A percentile compares a stretch with the other conserved stretches of the same genome.
Conservation (phyloP, 306 rosid species). For the Prunus padus region DNA sequence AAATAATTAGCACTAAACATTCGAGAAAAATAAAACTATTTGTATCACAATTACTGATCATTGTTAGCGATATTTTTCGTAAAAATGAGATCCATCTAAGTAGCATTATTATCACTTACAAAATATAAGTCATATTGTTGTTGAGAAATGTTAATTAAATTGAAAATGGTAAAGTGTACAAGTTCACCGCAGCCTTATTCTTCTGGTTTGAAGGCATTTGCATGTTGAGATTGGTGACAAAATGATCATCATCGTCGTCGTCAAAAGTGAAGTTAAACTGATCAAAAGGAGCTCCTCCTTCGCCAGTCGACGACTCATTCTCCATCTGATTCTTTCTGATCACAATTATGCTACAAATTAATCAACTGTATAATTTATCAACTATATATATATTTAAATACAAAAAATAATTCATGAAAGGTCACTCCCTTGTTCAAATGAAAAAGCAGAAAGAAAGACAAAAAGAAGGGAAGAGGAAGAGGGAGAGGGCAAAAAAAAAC, state of each 20-base stretch:
- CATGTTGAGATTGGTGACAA: background rate
- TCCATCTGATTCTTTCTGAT: constrained; percentile 8
- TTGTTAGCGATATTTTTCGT: too few relatives aligned
- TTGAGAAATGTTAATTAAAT: background rate
- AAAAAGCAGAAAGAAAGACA: too few relatives aligned
- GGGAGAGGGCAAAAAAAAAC: too few relatives aligned
- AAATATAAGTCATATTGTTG: background rate
- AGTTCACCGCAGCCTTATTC: background rate
- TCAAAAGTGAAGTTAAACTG: background rate
- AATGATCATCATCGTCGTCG: background rate
- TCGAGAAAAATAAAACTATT: background rate
- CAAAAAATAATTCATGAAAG: too few relatives aligned
- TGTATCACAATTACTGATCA: background rate
- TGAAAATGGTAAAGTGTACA: background rate
- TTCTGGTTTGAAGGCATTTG: background rate
- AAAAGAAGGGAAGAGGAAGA: too few relatives aligned
- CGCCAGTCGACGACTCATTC: background rate
- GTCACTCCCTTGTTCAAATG: too few relatives aligned
- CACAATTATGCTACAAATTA: background rate
- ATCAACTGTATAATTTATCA: background rate
- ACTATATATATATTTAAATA: too few relatives aligned
- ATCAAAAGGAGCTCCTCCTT: background rate
- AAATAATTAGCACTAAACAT: background rate
- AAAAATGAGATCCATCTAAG: background rate
- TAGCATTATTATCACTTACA: background rate